phyloP scores from a whole-genome alignment of 2,329 filamentous ascomycete species.

The Graphiopsis chlorocephala region DNA sequence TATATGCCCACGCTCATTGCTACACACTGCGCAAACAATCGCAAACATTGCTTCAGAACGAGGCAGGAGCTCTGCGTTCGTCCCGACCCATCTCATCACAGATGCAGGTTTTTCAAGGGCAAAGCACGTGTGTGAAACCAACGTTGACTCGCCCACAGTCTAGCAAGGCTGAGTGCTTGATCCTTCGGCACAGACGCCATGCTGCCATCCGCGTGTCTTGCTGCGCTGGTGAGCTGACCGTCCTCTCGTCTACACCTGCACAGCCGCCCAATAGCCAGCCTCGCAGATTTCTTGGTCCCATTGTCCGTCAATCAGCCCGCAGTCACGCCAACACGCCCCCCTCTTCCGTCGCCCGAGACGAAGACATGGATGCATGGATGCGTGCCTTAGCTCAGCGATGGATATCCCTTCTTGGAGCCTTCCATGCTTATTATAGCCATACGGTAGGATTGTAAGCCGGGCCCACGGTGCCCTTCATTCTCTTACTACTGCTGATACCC shows the following conservation, averaged over 20 bases:
- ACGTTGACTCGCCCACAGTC: not conserved
- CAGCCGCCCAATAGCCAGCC: conserved; percentile 6
- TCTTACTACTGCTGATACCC: not conserved
- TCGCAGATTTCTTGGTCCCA: not conserved
- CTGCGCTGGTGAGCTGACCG: conserved; percentile 5
- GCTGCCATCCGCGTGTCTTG: conserved; percentile 4
- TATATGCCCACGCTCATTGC: not conserved
- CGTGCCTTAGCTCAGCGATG: conserved; percentile 3
- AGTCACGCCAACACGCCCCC: not conserved
- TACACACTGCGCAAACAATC: not conserved
- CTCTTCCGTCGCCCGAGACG: not conserved
- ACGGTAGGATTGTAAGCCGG: not conserved
- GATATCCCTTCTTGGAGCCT: not conserved
- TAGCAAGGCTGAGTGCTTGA: conserved; percentile 4
- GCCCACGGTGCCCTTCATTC: not conserved
- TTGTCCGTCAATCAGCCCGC: not conserved
- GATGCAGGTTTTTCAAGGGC: not conserved
- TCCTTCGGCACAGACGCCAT: conserved; percentile 4
- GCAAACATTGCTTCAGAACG: not conserved
- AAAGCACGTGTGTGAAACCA: not conserved
- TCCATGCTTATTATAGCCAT: conserved; percentile 4
- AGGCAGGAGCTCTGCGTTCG: not conserved
- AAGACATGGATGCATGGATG: conserved; percentile 1
- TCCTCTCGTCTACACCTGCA: not conserved
- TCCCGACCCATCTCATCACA: not conserved